Base-by-base conservation (phyloP, 495 filamentous ascomycete species). In the Xylaria longipes region DNA sequence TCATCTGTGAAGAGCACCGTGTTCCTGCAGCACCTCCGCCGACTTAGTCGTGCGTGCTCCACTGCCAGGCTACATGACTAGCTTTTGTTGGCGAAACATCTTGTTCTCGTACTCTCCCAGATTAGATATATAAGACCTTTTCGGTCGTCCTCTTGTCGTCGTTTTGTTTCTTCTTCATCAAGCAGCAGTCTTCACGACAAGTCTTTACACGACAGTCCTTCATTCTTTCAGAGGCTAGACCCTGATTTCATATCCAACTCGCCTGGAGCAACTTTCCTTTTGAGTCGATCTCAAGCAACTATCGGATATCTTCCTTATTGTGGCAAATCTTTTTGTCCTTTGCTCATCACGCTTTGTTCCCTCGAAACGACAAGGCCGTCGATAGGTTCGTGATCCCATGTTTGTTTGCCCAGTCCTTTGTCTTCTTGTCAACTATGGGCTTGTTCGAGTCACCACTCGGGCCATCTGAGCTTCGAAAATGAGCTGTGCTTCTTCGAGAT, bases 231-330 rank as follows among this genome's bases (percentile, higher is more conserved):
- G 69, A 78, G 82, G 80, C 78, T 75, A 80, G 76, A 22, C 79
- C 78, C 78, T 69, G 72, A 70, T 70, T 71, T 74, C 77, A 65
- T 74, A 72, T 65, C 63, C 65, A 72, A 75, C 68, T 75, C 74
- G 81, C 82, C 82, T 79, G 81, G 82, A 76, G 82, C 81, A 82
- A 72, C 73, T 75, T 78, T 65, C 75, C 57, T 73, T 82, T 75
- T 67, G 73, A 78, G 75, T 74, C 65, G 57, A 78, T 58, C 77
- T 78, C 76, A 66, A 75, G 73, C 75, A 72, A 71, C 63, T 25
- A 27, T 64, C 5, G 58, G n/a, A 46, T 25, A 37, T 52, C 57
- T 65, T 66, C 52, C 43, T 48, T 20, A 39, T 54, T 54, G 37
- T 54, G 58, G 61, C 64, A 50, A 72, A 35, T 11, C n/a, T 57